phyloP scores from a whole-genome alignment of 768 basidiomycete genomes.

The Strobilomyces echinocephalus region DNA sequence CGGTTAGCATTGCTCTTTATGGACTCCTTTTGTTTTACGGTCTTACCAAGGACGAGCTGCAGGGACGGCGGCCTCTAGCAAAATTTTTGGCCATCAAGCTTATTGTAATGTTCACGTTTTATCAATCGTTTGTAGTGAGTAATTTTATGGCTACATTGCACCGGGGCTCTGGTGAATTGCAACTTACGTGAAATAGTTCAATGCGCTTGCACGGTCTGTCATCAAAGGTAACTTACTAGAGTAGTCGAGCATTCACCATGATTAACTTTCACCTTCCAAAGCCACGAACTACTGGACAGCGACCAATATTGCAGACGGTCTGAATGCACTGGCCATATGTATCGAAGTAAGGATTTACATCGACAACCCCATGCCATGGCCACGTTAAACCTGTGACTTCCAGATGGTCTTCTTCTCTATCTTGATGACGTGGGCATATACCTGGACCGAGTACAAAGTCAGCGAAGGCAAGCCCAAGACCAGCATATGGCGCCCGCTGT shows the following conservation, averaged over 20 bases:
- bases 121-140: constrained; percentile 72
- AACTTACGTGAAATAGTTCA: constrained; percentile 44
- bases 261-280: constrained; percentile 12
- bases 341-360: constrained; percentile 56
- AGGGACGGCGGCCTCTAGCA: constrained; percentile 66
- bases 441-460: constrained; percentile 59
- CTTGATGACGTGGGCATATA: constrained; percentile 84
- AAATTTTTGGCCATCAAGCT: constrained; percentile 88
- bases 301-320: constrained; percentile 79
- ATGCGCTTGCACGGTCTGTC: constrained; percentile 58
- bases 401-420: constrained; percentile 81
- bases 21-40: constrained; percentile 82
- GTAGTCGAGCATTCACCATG: neutral
- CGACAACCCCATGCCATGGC: neutral
- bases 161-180: neutral
- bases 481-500: constrained; percentile 63
- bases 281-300: constrained; percentile 80
- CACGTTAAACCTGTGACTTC: constrained; percentile 2
- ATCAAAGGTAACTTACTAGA: constrained; percentile 48
- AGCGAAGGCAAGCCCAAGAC: constrained; percentile 41
- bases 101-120: constrained; percentile 86
- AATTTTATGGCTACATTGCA: neutral
- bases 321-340: constrained; percentile 77
- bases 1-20: constrained; percentile 70
- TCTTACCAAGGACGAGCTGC: constrained; percentile 75